Base-by-base conservation (phyloP, 805 yeast species). In the Metschnikowia baotianmanensis region DNA sequence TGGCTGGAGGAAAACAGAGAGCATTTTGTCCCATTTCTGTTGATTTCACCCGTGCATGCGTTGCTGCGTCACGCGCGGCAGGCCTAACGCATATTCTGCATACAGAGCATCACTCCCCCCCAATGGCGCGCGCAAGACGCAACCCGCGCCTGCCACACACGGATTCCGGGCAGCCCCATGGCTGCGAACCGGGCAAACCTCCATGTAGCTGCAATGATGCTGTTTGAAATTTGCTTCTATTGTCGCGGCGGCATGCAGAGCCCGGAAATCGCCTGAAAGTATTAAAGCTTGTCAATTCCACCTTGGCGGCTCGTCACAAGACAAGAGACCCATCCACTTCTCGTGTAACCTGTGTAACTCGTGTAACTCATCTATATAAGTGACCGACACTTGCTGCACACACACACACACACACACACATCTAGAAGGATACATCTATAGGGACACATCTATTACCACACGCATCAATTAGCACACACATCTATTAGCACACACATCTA, bases 141-240 rank as follows among this genome's bases (percentile, higher is more conserved):
- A 20, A 21, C 32, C 9, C 15, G 10, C 20, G 20, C 29, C 27
- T 11, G 6, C 12, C 11, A 10, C 13, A 8, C 8, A 6, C 12
- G 13, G 11, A 11, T 11, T 11, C 27, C 12, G n/a, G n/a, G 31
- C 20, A 13, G 31, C 31, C 20, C 11, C 18, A 11, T 31, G 49
- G 47, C 45, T 46, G 50, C 48, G 40, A 32, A 33, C 43, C 45
- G 43, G 47, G 43, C 42, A 39, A 37, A 20, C 17, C 36, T 17
- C 17, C 40, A 38, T 43, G 47, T 36, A 33, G 45, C 43, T 28
- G 41, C 35, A 32, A 27, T 13, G 8, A 29, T 34, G 35, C 41
- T 18, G 9, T 15, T 16, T 21, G 32, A 10, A 10, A 4, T 31
- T 41, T 41, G 32, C 40, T 41, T 36, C 40, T 32, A 36, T 41